Percentiles rank a stretch among this genome's conserved stretches.
These are phyloP conservation scores for Mesembryanthemum crystallinum DNA, from an alignment of 148 eudicot species.

Conservation along the genomic window DNA sequence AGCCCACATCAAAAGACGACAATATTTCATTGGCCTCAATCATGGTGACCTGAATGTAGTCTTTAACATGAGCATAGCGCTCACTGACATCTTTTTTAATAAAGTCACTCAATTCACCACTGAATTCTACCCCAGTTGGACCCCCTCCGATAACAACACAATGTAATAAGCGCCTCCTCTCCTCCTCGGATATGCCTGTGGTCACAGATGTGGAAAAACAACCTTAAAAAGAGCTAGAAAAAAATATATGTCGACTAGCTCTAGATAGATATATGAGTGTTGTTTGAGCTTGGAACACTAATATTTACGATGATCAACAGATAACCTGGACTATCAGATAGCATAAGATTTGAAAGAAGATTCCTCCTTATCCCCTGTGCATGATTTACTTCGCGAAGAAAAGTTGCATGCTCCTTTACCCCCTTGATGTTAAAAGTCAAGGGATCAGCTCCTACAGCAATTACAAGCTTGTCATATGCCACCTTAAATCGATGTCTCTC, in stretches of 20 bases:
- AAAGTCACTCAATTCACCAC: constrained; percentile 88
- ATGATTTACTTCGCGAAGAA: constrained; percentile 83
- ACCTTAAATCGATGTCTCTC: constrained; percentile 70
- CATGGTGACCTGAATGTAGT: constrained; percentile 68
- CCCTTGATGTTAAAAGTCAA: constrained; percentile 84
- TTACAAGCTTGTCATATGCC: constrained; percentile 90
- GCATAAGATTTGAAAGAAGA: constrained; percentile 81
- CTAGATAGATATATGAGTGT: not conserved
- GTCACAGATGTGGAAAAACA: not conserved
- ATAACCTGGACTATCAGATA: constrained; percentile 81
- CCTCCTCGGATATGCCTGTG: constrained; percentile 76
- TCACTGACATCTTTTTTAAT: constrained; percentile 68
- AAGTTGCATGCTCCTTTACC: constrained; percentile 75
- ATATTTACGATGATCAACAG: not conserved
- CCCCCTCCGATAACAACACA: constrained; percentile 95
- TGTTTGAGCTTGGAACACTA: not conserved
- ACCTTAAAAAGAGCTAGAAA: not conserved
- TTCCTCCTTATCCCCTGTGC: constrained; percentile 87
- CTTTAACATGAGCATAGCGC: constrained; percentile 69
- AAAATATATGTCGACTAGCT: not conserved
- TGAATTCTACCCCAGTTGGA: constrained; percentile 93
- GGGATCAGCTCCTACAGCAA: constrained; percentile 86
- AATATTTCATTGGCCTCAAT: constrained; percentile 95
- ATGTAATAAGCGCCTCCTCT: constrained; percentile 67
- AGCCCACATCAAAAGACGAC: constrained; percentile 83